A percentile compares a stretch with the other conserved stretches of the same genome.
Conservation (phyloP, 2,329 filamentous ascomycete species). For the Ascochyta clinopodiicola region DNA sequence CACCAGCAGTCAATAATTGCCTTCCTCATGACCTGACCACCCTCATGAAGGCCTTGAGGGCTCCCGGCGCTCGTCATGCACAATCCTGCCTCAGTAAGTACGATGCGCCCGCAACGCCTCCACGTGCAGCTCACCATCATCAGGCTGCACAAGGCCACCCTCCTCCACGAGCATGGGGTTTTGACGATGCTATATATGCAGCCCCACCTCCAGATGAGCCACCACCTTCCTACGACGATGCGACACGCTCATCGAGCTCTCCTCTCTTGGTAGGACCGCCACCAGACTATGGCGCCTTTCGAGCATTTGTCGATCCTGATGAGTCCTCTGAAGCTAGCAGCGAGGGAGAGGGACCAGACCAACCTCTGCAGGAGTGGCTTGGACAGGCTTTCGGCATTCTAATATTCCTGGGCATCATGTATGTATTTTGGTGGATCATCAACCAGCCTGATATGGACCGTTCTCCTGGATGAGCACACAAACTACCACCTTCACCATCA, state of each 20-base stretch:
- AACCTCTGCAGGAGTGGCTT: slow-evolving; percentile 36
- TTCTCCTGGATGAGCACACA: not conserved
- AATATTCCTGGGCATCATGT: slow-evolving; percentile 38
- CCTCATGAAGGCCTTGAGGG: slow-evolving; percentile 3
- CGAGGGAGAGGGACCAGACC: slow-evolving; percentile 31
- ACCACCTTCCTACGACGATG: slow-evolving; percentile 45
- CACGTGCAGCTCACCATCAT: slow-evolving; percentile 12
- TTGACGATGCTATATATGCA: slow-evolving; percentile 12
- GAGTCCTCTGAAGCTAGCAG: slow-evolving; percentile 40
- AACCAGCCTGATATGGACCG: slow-evolving; percentile 23
- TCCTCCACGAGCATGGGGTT: slow-evolving; percentile 20
- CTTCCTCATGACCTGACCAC: slow-evolving; percentile 5
- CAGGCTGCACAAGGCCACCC: slow-evolving; percentile 16
- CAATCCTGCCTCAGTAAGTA: slow-evolving; percentile 6
- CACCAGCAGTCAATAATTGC: not conserved
- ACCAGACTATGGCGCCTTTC: slow-evolving; percentile 41
- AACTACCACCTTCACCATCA: not conserved
- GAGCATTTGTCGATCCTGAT: slow-evolving; percentile 35
- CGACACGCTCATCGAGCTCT: slow-evolving; percentile 28
- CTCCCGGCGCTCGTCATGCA: slow-evolving; percentile 9
- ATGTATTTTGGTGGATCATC: slow-evolving; percentile 40
- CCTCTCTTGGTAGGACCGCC: slow-evolving; percentile 41
- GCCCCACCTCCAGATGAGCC: slow-evolving; percentile 30
- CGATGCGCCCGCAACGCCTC: not conserved
- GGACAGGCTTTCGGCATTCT: slow-evolving; percentile 38